phyloP scores from a whole-genome alignment of 768 basidiomycete genomes.

The Russula lepida region DNA sequence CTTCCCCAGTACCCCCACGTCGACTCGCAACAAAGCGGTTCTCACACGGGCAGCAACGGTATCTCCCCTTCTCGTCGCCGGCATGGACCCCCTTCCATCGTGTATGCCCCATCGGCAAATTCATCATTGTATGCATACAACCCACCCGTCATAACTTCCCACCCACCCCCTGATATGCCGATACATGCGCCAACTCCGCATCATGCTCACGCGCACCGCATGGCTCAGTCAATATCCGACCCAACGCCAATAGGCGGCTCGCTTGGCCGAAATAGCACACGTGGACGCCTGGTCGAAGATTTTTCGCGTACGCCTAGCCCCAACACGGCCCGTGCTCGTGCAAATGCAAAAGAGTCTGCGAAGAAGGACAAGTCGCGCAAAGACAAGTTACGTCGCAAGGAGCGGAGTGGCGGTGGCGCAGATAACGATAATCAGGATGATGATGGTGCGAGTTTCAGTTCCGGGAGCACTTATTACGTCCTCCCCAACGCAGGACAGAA shows the following conservation, averaged over 20 bases:
- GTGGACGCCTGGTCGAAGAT: conserved; percentile 15
- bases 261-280: conserved; percentile 3
- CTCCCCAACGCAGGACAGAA: conserved; percentile 66
- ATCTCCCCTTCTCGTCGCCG: conserved; percentile 4
- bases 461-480: conserved; percentile 69
- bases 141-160: conserved; percentile 14
- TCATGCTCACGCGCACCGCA: conserved; percentile 2
- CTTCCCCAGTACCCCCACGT: background rate
- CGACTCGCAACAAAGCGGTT: background rate
- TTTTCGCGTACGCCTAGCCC: conserved; percentile 20
- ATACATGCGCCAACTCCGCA: background rate
- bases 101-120: conserved; percentile 16
- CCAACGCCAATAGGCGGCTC: conserved; percentile 16
- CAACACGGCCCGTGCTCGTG: background rate
- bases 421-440: conserved; percentile 29
- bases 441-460: conserved; percentile 41
- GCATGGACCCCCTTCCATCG: conserved; percentile 11
- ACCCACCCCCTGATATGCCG: background rate
- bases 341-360: background rate
- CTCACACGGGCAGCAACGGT: background rate
- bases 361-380: conserved; percentile 7
- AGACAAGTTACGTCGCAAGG: background rate
- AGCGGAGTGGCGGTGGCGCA: background rate
- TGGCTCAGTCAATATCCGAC: conserved; percentile 19
- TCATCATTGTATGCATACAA: conserved; percentile 18